Conservation (phyloP, 75 land plant genomes). For the Larix kaempferi region DNA sequence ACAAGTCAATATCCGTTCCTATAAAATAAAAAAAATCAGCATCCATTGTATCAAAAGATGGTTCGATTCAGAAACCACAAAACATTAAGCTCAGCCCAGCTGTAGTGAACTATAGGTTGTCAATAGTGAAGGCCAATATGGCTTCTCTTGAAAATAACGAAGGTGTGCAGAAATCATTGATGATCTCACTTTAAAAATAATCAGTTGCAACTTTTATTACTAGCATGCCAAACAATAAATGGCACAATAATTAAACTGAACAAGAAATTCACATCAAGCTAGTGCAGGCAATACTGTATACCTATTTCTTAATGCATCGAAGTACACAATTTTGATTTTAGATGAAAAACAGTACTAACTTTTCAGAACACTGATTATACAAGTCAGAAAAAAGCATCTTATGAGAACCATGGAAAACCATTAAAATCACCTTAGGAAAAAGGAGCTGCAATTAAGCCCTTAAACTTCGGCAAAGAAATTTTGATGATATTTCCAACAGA, state of each 20-base stretch:
- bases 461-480: background rate
- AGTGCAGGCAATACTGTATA: background rate
- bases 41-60: no score
- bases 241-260: background rate
- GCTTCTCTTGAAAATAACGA: no score
- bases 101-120: no score
- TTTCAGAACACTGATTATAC: background rate
- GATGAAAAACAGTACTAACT: background rate
- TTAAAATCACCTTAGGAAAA: background rate
- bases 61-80: no score
- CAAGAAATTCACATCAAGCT: background rate
- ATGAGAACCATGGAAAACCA: background rate
- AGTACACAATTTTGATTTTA: background rate
- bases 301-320: background rate
- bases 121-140: no score
- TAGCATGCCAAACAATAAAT: background rate
- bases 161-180: no score
- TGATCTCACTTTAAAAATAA: no score
- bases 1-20: no score
- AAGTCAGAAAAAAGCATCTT: background rate
- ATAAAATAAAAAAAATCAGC: no score
- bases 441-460: background rate
- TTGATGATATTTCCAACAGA: background rate
- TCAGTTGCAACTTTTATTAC: background rate
- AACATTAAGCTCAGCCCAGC: no score